phyloP scores from a whole-genome alignment of 352 stramenopile species.

The Blastocystis sp. region DNA sequence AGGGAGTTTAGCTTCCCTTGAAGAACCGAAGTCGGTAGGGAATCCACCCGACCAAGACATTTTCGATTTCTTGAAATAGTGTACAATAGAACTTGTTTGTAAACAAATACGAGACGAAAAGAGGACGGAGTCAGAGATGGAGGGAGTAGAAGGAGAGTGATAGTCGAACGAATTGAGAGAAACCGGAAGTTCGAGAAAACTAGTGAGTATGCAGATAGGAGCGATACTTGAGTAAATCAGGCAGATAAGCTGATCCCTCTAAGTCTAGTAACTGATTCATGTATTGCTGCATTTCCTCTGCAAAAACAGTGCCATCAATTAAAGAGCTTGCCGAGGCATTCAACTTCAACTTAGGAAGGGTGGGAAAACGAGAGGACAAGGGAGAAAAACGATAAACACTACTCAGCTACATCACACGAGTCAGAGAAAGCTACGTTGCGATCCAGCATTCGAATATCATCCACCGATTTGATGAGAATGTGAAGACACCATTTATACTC shows the following conservation, averaged over 20 bases:
- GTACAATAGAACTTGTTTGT: not conserved
- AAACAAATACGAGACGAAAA: slow-evolving; percentile 17
- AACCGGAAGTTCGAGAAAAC: slow-evolving; percentile 25
- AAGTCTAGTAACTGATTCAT: not conserved
- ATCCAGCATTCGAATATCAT: slow-evolving; percentile 12
- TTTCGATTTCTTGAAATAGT: not conserved
- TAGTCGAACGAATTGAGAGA: slow-evolving; percentile 14
- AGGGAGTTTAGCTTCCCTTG: not conserved
- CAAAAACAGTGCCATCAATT: not conserved
- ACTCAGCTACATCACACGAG: not conserved
- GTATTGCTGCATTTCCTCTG: slow-evolving; percentile 29
- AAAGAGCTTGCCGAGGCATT: not conserved
- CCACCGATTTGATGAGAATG: slow-evolving; percentile 21
- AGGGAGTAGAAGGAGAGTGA: not conserved
- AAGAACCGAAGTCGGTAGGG: not conserved
- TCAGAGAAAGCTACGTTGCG: not conserved
- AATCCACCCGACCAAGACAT: not conserved
- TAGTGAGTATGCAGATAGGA: not conserved
- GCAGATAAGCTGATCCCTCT: slow-evolving; percentile 1
- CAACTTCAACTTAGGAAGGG: not conserved
- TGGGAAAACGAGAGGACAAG: not conserved
- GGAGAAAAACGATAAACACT: slow-evolving; percentile 21
- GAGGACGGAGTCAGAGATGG: not conserved
- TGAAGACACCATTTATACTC: slow-evolving; percentile 20
- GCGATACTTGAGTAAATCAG: not conserved